A percentile compares a stretch with the other conserved stretches of the same genome.
Conservation (phyloP, 139 green algal species). For the Coccomyxa sp. region DNA sequence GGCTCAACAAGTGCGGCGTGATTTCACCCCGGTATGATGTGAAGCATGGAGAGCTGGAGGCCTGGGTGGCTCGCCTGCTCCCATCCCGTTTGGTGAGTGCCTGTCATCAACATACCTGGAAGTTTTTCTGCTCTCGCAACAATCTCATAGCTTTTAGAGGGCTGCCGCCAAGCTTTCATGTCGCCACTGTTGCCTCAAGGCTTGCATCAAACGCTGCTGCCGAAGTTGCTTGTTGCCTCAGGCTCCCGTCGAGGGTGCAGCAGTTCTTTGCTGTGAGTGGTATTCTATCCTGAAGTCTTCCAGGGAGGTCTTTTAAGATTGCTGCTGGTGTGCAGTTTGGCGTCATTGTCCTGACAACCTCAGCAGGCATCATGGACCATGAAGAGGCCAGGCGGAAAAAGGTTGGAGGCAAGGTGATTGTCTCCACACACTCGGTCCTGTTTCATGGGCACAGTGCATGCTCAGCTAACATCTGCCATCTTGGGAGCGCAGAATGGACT, state of each 20-base stretch:
- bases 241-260: too few species aligned
- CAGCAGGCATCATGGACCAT: constrained; percentile 97
- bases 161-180: too few species aligned
- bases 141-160: too few species aligned
- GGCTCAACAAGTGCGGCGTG: constrained; percentile 98
- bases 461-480: not conserved
- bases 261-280: too few species aligned
- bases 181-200: too few species aligned
- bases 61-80: constrained; percentile 92
- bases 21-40: constrained; percentile 97
- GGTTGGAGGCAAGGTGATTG: constrained; percentile 87
- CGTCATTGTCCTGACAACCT: constrained; percentile 96
- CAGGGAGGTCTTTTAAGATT: too few species aligned
- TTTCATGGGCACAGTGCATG: not conserved
- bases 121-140: too few species aligned
- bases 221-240: too few species aligned
- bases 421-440: not conserved
- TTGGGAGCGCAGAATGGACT: not conserved
- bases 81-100: constrained; percentile 83
- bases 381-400: constrained; percentile 97
- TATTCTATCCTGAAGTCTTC: too few species aligned
- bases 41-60: constrained; percentile 76
- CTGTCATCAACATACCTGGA: not conserved
- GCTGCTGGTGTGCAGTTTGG: constrained; percentile 72
- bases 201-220: too few species aligned